Evolutionary conservation across 2,329 filamentous ascomycete genomes (phyloP).

Genomic region (Tolypocladium cylindrosporum): DNA sequence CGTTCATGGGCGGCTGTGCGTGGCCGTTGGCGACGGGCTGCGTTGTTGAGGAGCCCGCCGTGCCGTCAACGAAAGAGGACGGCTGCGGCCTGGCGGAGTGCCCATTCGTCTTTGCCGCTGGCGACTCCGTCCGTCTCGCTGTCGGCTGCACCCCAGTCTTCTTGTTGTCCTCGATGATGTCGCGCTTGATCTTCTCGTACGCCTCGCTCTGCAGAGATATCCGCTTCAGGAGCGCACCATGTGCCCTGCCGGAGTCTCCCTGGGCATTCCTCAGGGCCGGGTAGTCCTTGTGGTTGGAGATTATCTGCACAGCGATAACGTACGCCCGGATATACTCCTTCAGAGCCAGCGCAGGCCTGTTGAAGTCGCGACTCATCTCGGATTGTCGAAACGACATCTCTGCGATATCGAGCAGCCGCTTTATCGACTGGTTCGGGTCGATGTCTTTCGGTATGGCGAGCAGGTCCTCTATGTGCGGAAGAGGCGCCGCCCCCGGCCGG

Average conservation of each 20-base stretch:
- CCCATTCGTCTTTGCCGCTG: conserved; percentile 7
- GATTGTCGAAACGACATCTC: conserved; percentile 48
- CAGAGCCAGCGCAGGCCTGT: conserved; percentile 64
- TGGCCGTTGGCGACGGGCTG: conserved; percentile 2
- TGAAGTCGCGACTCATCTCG: conserved; percentile 51
- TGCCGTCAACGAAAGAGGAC: not conserved
- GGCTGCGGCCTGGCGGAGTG: not conserved
- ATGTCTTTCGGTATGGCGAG: conserved; percentile 35
- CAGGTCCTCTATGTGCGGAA: conserved; percentile 46
- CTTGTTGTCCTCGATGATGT: conserved; percentile 54
- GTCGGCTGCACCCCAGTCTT: conserved; percentile 47
- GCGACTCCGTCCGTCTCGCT: conserved; percentile 5
- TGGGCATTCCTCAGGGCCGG: conserved; percentile 49
- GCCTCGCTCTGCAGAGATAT: conserved; percentile 35
- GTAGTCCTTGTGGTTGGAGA: conserved; percentile 70
- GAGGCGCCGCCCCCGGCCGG: conserved; percentile 19
- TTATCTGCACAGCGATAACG: conserved; percentile 65
- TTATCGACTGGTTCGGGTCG: conserved; percentile 38
- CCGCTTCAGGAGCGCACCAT: conserved; percentile 38
- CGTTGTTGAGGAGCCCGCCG: not conserved
- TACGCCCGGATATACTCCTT: conserved; percentile 77
- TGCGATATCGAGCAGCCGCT: conserved; percentile 41
- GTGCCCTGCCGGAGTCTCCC: conserved; percentile 35
- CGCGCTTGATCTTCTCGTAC: conserved; percentile 48
- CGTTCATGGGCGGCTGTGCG: conserved; percentile 7